These are phyloP conservation scores for Torulaspora microellipsoides DNA, from an alignment of 805 yeast species.

Conservation along the genomic window DNA sequence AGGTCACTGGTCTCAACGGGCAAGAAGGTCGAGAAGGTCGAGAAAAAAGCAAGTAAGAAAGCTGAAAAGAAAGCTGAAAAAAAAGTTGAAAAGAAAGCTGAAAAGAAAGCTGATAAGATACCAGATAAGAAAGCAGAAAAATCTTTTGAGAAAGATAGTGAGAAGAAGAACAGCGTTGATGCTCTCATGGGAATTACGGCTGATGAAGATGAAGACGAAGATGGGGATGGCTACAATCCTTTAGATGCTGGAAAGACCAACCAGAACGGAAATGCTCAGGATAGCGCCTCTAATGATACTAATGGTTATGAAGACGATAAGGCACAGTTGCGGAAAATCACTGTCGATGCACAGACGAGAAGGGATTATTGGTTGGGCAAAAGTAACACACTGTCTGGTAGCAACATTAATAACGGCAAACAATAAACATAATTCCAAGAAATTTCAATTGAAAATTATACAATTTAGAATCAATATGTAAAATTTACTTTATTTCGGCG, in stretches of 20 bases:
- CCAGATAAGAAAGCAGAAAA: not conserved
- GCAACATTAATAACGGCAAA: not conserved
- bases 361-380: slow-evolving; percentile 35
- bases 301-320: slow-evolving; percentile 2
- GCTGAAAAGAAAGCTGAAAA: not conserved
- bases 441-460: not conserved
- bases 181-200: slow-evolving; percentile 26
- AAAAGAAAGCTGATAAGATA: not conserved
- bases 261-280: not conserved
- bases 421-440: not conserved
- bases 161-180: slow-evolving; percentile 14
- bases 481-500: slow-evolving; percentile 24
- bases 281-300: not conserved
- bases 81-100: slow-evolving; percentile 3
- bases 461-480: slow-evolving; percentile 1
- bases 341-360: slow-evolving; percentile 33
- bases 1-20: slow-evolving; percentile 1
- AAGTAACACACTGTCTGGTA: slow-evolving; percentile 16
- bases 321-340: slow-evolving; percentile 12
- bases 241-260: slow-evolving; percentile 4
- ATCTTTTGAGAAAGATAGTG: not conserved
- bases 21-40: slow-evolving; percentile 1
- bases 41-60: not conserved
- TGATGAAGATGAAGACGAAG: slow-evolving; percentile 25
- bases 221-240: slow-evolving; percentile 26